A percentile compares a stretch with the other conserved stretches of the same genome.
phyloP scores from a whole-genome alignment of 306 rosid genomes.

The Fragaria nilgerrensis region DNA sequence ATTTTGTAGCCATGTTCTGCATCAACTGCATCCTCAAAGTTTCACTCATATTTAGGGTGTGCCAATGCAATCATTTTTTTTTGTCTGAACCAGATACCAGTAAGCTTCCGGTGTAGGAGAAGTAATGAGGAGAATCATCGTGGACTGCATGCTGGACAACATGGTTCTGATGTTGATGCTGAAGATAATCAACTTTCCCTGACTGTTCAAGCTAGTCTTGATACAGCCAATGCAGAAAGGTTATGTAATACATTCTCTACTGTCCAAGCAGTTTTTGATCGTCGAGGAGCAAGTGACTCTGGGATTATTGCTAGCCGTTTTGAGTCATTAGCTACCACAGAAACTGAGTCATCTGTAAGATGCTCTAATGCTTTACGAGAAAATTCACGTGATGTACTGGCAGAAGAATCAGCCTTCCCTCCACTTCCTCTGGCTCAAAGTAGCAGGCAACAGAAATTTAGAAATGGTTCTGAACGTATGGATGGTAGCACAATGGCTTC shows the following conservation, averaged over 20 bases:
- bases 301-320: slow-evolving; percentile 57
- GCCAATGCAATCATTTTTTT: background rate
- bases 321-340: slow-evolving; percentile 49
- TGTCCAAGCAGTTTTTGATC: slow-evolving; percentile 44
- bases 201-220: slow-evolving; percentile 78
- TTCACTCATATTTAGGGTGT: slow-evolving; percentile 5
- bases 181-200: slow-evolving; percentile 67
- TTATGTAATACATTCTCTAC: slow-evolving; percentile 32
- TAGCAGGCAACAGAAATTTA: slow-evolving; percentile 50
- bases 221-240: slow-evolving; percentile 53
- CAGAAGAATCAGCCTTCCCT: slow-evolving; percentile 80
- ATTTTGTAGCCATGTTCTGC: slow-evolving; percentile 6
- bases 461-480: slow-evolving; percentile 46
- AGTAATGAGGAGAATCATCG: slow-evolving; percentile 63
- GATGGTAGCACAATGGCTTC: slow-evolving; percentile 75
- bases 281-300: slow-evolving; percentile 35
- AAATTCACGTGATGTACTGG: slow-evolving; percentile 39
- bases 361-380: slow-evolving; percentile 78
- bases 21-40: background rate
- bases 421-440: slow-evolving; percentile 58
- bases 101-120: slow-evolving; percentile 68
- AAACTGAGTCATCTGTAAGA: slow-evolving; percentile 60
- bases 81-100: slow-evolving; percentile 60
- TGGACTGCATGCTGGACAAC: slow-evolving; percentile 47
- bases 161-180: slow-evolving; percentile 52